These are phyloP conservation scores for Dryadomyces quercivorus DNA, from an alignment of 2,329 filamentous ascomycete species.

Conservation along the genomic window DNA sequence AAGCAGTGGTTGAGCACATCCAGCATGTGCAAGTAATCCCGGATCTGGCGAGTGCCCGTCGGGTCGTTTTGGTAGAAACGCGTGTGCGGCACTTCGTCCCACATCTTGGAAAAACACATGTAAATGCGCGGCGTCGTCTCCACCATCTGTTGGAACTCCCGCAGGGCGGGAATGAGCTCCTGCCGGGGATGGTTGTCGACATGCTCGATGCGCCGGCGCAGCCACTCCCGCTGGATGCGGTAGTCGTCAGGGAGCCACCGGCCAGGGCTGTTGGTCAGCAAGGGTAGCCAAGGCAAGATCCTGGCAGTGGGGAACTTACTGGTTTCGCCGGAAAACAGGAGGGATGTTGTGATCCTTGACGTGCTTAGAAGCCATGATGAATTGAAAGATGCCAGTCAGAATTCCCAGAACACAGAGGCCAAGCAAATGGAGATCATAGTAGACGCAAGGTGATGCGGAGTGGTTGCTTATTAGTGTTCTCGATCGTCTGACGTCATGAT, in stretches of 20 bases:
- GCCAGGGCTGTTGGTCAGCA: constrained; percentile 28
- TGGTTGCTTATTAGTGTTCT: no score
- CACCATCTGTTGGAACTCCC: constrained; percentile 55
- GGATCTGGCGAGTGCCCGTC: constrained; percentile 47
- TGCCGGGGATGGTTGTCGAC: constrained; percentile 36
- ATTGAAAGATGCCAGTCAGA: neutral
- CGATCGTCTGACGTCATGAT: no score
- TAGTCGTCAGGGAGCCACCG: constrained; percentile 54
- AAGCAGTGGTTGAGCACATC: constrained; percentile 50
- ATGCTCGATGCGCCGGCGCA: constrained; percentile 41
- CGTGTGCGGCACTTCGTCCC: constrained; percentile 50
- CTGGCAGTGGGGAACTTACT: constrained; percentile 20
- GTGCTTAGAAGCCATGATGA: neutral
- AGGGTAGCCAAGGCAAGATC: neutral
- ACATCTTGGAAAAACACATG: constrained; percentile 58
- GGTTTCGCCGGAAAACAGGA: constrained; percentile 29
- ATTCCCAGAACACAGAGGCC: neutral
- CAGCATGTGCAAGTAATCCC: constrained; percentile 56
- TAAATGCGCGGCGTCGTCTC: constrained; percentile 50
- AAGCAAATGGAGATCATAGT: neutral
- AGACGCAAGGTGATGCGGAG: no score
- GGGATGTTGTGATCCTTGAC: constrained; percentile 38
- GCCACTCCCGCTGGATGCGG: constrained; percentile 49
- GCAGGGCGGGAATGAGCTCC: constrained; percentile 44
- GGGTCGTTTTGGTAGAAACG: constrained; percentile 49